These are phyloP conservation scores for Fomitopsis pinicola DNA, from an alignment of 1,284 basidiomycete species.

Conservation along the genomic window DNA sequence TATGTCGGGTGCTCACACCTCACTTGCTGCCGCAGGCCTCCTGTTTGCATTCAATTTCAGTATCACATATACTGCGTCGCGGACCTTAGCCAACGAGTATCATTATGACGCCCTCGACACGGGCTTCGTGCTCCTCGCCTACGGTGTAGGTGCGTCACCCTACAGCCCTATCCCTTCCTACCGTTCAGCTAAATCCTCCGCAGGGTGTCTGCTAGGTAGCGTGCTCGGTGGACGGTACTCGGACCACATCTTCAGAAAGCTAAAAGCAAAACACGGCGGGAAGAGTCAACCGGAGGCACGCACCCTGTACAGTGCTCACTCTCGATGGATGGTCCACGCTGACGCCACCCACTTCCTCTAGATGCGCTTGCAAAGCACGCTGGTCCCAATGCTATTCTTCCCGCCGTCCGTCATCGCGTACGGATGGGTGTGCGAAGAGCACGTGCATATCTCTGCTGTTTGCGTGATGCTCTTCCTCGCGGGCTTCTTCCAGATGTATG, in stretches of 20 bases:
- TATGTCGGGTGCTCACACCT: not conserved
- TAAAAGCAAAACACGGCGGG: conserved; percentile 60
- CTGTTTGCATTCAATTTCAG: conserved; percentile 50
- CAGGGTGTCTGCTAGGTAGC: conserved; percentile 67
- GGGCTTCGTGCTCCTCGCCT: conserved; percentile 73
- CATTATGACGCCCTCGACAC: conserved; percentile 67
- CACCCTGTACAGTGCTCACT: not conserved
- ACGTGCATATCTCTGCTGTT: conserved; percentile 57
- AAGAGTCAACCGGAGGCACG: conserved; percentile 63
- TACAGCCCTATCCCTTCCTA: too few species aligned
- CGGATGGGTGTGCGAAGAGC: conserved; percentile 71
- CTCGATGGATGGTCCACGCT: not conserved
- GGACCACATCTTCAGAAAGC: conserved; percentile 41
- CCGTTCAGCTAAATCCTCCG: not conserved
- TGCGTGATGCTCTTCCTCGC: conserved; percentile 60
- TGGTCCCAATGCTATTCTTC: conserved; percentile 48
- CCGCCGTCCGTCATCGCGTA: conserved; percentile 64
- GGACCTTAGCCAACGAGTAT: conserved; percentile 64
- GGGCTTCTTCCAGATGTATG: conserved; percentile 72
- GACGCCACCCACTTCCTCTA: conserved; percentile 21
- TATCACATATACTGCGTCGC: conserved; percentile 67
- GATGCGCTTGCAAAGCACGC: conserved; percentile 72
- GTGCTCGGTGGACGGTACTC: conserved; percentile 68
- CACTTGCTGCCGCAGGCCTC: conserved; percentile 39
- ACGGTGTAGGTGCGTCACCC: conserved; percentile 55